Base-by-base conservation (phyloP, 345 rosid genomes). In the Bruguiera sexangula region DNA sequence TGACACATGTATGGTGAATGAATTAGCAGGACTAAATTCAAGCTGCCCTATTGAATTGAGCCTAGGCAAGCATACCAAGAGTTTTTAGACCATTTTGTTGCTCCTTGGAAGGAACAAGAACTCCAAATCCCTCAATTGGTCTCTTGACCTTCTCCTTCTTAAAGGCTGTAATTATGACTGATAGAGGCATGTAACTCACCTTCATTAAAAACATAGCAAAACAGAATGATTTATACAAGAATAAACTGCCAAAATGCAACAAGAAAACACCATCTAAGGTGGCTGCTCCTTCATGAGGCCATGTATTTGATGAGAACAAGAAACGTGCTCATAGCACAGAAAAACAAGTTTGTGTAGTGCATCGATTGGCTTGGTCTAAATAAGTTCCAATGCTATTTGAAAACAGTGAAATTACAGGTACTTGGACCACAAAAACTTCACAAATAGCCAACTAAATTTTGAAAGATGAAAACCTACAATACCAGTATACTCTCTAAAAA, bases 71-170 rank as follows among this genome's bases (percentile, higher is more conserved):
- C 66, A 53, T 86, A 94, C 97, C 97, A 54, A 91, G 88, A 81
- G 95, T 94, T 84, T 72, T 88, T 73, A 94, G 78, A 60, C 98
- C 98, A 78, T 87, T 86, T 48, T 85, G 74, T 75, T 88, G 91
- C 82, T 94, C 98, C 75, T 74, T 88, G 18, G 98, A 85, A 51
- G 97, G 97, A 78, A 94, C 77, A 66, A 94, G 95, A 82, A 94
- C 91, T 69, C 98, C 98, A 81, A 94, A 94, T 60, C 98, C 97
- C 87, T 88, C 89, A 10, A 91, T 90, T 31, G 98, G 96, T 61
- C 79, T 85, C 82, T 87, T 89, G 81, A 94, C 93, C 62, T 85
- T 88, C 81, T 94, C 89, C 82, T 91, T 93, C 79, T 81, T 82
- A 76, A 94, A 94, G 73, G 95, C 78, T 16, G 96, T 94, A 76